Conservation (phyloP, 2,329 filamentous ascomycete species). For the Ophiocordyceps camponoti-floridani region DNA sequence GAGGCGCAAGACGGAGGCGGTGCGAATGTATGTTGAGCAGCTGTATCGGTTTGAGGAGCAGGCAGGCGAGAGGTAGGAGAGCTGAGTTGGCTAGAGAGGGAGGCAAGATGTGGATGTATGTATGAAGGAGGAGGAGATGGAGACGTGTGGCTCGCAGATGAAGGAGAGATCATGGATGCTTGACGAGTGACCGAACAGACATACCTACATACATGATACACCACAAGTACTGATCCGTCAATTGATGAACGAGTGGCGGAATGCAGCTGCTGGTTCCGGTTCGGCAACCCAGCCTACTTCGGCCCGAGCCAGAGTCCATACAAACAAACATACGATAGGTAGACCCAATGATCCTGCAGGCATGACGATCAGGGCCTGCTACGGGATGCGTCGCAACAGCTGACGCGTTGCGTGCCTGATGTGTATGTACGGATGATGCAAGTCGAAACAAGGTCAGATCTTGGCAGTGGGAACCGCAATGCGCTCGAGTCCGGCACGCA, state of each 20-base stretch:
- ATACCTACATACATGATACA: too few relatives aligned
- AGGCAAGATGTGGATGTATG: not conserved
- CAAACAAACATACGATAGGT: not conserved
- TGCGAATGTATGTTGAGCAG: conserved; percentile 41
- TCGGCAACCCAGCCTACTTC: too few relatives aligned
- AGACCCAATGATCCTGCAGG: not conserved
- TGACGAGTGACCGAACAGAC: too few relatives aligned
- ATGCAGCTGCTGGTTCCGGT: too few relatives aligned
- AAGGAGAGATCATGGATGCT: not conserved
- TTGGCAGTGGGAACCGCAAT: conserved; percentile 12
- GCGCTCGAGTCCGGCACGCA: conserved; percentile 41
- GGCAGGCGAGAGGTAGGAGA: not conserved
- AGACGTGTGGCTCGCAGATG: not conserved
- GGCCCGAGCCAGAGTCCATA: not conserved
- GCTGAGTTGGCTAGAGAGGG: not conserved
- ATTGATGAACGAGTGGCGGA: not conserved
- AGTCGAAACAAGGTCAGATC: not conserved
- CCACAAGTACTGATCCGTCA: not conserved
- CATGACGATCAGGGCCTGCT: too few relatives aligned
- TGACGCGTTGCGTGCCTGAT: too few relatives aligned
- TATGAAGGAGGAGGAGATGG: not conserved
- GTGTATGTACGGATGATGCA: too few relatives aligned
- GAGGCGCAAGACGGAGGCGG: not conserved
- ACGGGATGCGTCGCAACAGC: too few relatives aligned
- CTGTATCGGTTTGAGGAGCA: conserved; percentile 62